Evolutionary conservation across 257 asterid genomes (phyloP), one percentile per base, ranked within the genome.

Genomic region (Linderniella brevidens): DNA sequence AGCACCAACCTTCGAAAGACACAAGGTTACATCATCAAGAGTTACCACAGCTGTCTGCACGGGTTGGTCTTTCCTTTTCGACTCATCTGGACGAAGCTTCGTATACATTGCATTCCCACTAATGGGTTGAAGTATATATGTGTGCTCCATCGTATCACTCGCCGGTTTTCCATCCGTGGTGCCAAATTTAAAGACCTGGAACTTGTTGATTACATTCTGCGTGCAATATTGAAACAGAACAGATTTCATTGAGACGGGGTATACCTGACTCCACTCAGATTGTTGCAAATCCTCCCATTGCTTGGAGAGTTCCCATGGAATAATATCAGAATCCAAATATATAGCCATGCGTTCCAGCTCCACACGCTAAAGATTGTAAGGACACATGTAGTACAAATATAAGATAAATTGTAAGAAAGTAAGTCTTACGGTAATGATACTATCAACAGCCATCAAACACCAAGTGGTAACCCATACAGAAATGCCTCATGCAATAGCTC

Each of bases 1-100:
- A 32, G 32, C 32, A 65, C 75, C 57, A 52, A 73, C 98, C 94
- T 76, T 88, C 45, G 98, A 88, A 74, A 88, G 64, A 64, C 98
- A 78, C 58, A 88, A 85, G 39, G 94, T 84, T 63, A 84, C 98
- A 56, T 84, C 93, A 50, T 88, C 98, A 65, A 88, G 75, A 73
- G 75, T 63, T 65, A 84, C 93, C 35, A 59, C 74, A 51, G 95
- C 95, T 60, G 67, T 79, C 62, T 88, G 98, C 57, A 61, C 66
- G 19, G 92, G 80, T 51, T 75, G 84, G 53, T 67, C 67, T 37
- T 67, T 75, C 47, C 62, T 67, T 51, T 57, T 62, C 36, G 98
- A 72, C 46, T 56, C 58, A 64, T 68, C 71, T 20, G 78, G 63
- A 42, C 78, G 92, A 68, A 78, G 92, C 68, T 84, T 84, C 14